These are phyloP conservation scores for Thielaviopsis euricoi DNA, from an alignment of 2,329 filamentous ascomycete genomes.

Conservation along the genomic window DNA sequence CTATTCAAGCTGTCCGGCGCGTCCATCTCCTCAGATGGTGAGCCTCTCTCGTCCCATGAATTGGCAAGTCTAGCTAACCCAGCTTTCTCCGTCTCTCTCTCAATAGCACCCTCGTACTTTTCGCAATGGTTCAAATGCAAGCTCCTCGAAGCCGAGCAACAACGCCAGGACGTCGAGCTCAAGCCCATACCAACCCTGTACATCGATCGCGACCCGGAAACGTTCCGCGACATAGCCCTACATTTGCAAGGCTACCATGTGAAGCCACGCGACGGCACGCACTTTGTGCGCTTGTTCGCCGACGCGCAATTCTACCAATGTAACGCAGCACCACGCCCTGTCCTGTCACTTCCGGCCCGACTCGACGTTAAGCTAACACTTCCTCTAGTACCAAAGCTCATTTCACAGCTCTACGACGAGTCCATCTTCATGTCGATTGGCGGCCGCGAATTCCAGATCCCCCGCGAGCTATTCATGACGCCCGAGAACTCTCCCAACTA, in stretches of 20 bases:
- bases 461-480: constrained; percentile 67
- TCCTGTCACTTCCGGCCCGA: not conserved
- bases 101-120: constrained; percentile 79
- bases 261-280: constrained; percentile 59
- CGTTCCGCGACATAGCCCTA: constrained; percentile 75
- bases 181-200: constrained; percentile 59
- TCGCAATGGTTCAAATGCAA: constrained; percentile 86
- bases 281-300: constrained; percentile 85
- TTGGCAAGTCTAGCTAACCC: not conserved
- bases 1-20: constrained; percentile 59
- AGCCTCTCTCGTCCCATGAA: not conserved
- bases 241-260: constrained; percentile 90
- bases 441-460: constrained; percentile 72
- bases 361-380: not conserved
- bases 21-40: constrained; percentile 56
- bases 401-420: constrained; percentile 79
- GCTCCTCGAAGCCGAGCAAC: constrained; percentile 44
- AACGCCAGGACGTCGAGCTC: constrained; percentile 25
- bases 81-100: not conserved
- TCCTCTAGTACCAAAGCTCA: constrained; percentile 59
- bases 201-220: constrained; percentile 82
- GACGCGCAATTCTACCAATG: constrained; percentile 89
- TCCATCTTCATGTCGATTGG: constrained; percentile 89
- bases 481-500: constrained; percentile 91
- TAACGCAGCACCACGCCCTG: constrained; percentile 24